A percentile compares a stretch with the other conserved stretches of the same genome.
Evolutionary conservation across 192 early-diverging fungal genomes (phyloP).

Genomic region (Oehlia diaphana): DNA sequence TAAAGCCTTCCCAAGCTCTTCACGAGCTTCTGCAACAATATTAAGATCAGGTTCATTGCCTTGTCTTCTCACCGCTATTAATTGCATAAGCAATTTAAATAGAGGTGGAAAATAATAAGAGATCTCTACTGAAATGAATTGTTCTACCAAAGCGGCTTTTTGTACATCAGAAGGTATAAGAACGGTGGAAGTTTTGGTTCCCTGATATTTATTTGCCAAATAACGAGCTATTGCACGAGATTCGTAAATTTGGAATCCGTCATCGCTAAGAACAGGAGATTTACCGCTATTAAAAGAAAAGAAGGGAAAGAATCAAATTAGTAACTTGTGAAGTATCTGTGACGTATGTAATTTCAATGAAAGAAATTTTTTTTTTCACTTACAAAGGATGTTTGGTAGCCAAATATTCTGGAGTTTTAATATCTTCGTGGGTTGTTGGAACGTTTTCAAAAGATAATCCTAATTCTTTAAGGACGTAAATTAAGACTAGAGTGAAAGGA

Average conservation of each 20-base stretch:
- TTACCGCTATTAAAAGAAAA: constrained; percentile 24
- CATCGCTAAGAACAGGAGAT: constrained; percentile 43
- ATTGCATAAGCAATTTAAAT: neutral
- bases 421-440: neutral
- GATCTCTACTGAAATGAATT: constrained; percentile 33
- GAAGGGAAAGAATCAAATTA: neutral
- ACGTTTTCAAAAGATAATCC: constrained; percentile 37
- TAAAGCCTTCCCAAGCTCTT: neutral
- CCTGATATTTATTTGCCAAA: constrained; percentile 12
- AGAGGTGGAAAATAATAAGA: constrained; percentile 6
- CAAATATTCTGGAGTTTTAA: constrained; percentile 39
- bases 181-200: constrained; percentile 6
- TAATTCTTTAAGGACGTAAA: constrained; percentile 30
- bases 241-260: constrained; percentile 35
- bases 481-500: too few species aligned
- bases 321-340: too few species aligned
- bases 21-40: neutral
- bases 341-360: too few species aligned
- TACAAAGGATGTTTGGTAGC: constrained; percentile 38
- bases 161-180: constrained; percentile 36
- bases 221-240: constrained; percentile 45
- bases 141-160: constrained; percentile 35
- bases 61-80: neutral
- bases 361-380: neutral
- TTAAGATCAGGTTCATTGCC: constrained; percentile 11